Conservation (phyloP, 2,329 filamentous ascomycete species). For the Aureobasidium melanogenum region DNA sequence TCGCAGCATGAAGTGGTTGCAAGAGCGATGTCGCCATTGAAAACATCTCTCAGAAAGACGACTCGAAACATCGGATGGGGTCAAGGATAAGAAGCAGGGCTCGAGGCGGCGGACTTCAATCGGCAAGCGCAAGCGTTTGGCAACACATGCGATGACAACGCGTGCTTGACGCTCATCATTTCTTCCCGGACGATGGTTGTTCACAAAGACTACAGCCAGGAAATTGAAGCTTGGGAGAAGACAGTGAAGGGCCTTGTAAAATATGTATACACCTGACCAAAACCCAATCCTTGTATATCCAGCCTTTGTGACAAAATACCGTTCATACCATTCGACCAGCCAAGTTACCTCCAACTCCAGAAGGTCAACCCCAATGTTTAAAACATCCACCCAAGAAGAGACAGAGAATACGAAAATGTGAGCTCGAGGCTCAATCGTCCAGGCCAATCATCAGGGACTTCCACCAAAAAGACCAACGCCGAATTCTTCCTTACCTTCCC, state of each 20-base stretch:
- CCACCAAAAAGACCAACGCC: slow-evolving; percentile 20
- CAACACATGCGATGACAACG: too few species aligned
- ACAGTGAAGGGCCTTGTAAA: too few species aligned
- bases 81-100: too few species aligned
- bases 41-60: too few species aligned
- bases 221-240: too few species aligned
- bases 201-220: not conserved
- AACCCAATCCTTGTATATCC: not conserved
- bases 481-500: slow-evolving; percentile 28
- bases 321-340: not conserved
- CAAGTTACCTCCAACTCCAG: not conserved
- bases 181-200: too few species aligned
- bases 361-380: not conserved
- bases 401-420: not conserved
- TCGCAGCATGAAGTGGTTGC: too few species aligned
- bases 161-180: too few species aligned
- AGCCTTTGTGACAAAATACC: not conserved
- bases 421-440: not conserved
- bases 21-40: too few species aligned
- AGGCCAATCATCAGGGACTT: slow-evolving; percentile 11
- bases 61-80: too few species aligned
- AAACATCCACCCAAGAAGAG: not conserved
- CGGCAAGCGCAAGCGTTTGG: too few species aligned
- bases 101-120: too few species aligned
- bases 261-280: not conserved